Base-by-base conservation (phyloP, 2,329 filamentous ascomycete species). In the Tolypocladium paradoxum region DNA sequence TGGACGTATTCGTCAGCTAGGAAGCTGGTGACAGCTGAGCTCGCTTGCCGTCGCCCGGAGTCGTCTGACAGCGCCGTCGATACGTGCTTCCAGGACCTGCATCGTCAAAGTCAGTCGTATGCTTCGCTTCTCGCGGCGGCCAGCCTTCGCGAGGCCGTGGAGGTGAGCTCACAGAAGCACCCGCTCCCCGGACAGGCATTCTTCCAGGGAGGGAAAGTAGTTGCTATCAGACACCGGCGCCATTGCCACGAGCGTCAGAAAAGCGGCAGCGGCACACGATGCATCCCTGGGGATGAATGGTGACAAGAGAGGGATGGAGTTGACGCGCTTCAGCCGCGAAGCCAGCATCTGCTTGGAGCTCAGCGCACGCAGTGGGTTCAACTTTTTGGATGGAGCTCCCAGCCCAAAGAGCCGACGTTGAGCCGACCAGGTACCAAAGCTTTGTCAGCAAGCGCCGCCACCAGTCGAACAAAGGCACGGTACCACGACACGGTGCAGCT, bases 171-270 rank as follows among this genome's bases (percentile, higher is more conserved):
- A 95, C 87, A 96, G 79, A 64, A 96, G 77, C 66, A 86, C 79
- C 64, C 81, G 81, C 69, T 92, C 84, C 72, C 89, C 88, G 63
- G 82, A 85, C 64, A 97, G 79, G 73, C 89, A 95, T 67, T 87
- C 84, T 71, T 90, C 87, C 70, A 96, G 78, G 65, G 90, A 83
- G 65, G 91, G 89, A 65, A 95, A 87, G 73, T 91, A 93, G 68
- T 80, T 76, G 65, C 76, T 75, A 73, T 87, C 84, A 65, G 81
- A 78, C 66, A 81, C 74, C 71, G 84, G 78, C 75, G 83, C 85
- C 86, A 90, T 90, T 75, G 72, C 76, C 74, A 69, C 73, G 69
- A 72, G 70, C 70, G 73, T 78, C 73, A 76, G 73, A 71, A 70
- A 55, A 62, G 67, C 61, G 64, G 64, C 63, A 66, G 65, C 61